Percentiles rank a stretch among this genome's conserved stretches.
Conservation (phyloP, 345 rosid species). For the Barbarea vulgaris region DNA sequence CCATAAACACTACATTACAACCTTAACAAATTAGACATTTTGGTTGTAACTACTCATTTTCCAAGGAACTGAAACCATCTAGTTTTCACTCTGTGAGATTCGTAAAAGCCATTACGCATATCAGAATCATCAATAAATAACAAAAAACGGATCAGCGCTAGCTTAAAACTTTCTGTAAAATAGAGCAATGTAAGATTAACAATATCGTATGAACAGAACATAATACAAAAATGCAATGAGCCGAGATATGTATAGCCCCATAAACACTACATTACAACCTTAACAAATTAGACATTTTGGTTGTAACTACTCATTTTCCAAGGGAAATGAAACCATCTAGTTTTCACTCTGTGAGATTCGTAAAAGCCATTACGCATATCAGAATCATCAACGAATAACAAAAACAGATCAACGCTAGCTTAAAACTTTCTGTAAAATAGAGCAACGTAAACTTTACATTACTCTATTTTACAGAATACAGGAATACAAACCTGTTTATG, state of each 20-base stretch:
- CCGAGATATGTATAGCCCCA: not conserved
- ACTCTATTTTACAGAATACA: too few species aligned
- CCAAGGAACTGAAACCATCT: not conserved
- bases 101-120: not conserved
- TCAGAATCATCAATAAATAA: slow-evolving; percentile 11
- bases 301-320: not conserved
- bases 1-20: not conserved
- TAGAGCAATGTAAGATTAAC: not conserved
- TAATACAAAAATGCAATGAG: not conserved
- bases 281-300: not conserved
- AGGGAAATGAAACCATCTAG: not conserved
- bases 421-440: not conserved
- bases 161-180: not conserved
- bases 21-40: not conserved
- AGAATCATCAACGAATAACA: slow-evolving; percentile 7
- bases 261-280: not conserved
- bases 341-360: not conserved
- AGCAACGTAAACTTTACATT: too few species aligned
- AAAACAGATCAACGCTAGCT: not conserved
- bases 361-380: not conserved
- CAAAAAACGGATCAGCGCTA: not conserved
- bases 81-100: slow-evolving; percentile 1
- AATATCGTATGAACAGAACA: not conserved
- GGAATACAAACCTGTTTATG: slow-evolving; percentile 99
- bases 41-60: not conserved